phyloP scores from a whole-genome alignment of 2,329 filamentous ascomycete genomes.

The Westerdykella aurantiaca region DNA sequence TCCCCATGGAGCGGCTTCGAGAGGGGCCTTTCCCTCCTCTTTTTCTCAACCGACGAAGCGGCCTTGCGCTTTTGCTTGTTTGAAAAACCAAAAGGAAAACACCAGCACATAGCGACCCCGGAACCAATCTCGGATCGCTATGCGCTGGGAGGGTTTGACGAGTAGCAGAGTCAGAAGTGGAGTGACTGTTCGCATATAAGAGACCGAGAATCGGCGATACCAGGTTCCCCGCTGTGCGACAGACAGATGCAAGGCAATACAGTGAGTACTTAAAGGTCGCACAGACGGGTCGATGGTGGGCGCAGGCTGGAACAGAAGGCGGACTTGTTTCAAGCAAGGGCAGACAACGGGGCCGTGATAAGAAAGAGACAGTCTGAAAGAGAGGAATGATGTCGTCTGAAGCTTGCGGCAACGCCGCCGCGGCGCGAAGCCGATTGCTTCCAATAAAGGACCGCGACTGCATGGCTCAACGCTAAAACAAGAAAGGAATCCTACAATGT shows the following conservation, averaged over 20 bases:
- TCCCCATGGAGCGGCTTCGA: constrained; percentile 20
- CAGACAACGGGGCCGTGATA: constrained; percentile 9
- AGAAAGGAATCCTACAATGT: constrained; percentile 31
- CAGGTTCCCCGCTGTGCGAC: constrained; percentile 14
- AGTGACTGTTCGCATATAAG: constrained; percentile 18
- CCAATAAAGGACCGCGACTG: constrained; percentile 30
- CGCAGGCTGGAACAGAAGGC: constrained; percentile 16
- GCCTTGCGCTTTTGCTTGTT: constrained; percentile 27
- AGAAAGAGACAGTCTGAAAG: constrained; percentile 4
- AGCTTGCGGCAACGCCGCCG: no score
- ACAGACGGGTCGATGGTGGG: constrained; percentile 6
- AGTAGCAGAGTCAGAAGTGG: constrained; percentile 9
- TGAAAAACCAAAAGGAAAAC: constrained; percentile 29
- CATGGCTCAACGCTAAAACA: constrained; percentile 35
- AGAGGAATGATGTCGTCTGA: background rate
- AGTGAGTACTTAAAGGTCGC: constrained; percentile 13
- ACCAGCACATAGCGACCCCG: constrained; percentile 35
- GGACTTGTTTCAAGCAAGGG: constrained; percentile 22
- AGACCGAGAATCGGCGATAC: constrained; percentile 23
- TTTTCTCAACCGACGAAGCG: constrained; percentile 24
- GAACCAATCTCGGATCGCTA: constrained; percentile 20
- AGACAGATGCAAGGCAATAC: constrained; percentile 25
- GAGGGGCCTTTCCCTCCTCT: constrained; percentile 21
- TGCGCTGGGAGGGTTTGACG: constrained; percentile 16
- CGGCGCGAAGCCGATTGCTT: background rate